These are phyloP conservation scores for Basipetospora chlamydospora DNA, from an alignment of 2,329 filamentous ascomycete species.

Conservation along the genomic window DNA sequence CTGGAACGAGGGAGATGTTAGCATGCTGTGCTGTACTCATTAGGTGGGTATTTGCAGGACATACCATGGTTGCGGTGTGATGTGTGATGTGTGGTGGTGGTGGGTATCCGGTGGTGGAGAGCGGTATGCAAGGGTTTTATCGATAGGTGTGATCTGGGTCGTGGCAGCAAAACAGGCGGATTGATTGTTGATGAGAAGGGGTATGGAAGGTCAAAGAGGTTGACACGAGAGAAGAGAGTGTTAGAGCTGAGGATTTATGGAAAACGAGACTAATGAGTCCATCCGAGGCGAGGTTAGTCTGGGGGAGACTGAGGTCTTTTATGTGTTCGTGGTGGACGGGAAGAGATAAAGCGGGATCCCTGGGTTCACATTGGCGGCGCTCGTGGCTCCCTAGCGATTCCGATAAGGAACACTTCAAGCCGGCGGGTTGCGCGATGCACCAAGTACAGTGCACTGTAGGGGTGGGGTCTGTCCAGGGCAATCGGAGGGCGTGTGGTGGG, in stretches of 20 bases:
- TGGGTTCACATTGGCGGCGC: too few relatives aligned
- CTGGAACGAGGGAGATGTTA: too few relatives aligned
- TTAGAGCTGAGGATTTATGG: slow-evolving; percentile 2
- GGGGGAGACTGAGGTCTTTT: slow-evolving; percentile 3
- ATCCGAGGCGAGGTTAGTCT: neutral
- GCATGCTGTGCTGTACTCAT: too few relatives aligned
- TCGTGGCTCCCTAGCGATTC: slow-evolving; percentile 5
- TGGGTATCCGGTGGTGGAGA: neutral
- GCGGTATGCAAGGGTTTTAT: neutral
- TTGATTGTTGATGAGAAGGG: neutral
- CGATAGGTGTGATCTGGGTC: neutral
- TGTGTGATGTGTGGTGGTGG: slow-evolving; percentile 5
- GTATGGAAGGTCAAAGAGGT: slow-evolving; percentile 1
- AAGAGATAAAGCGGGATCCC: slow-evolving; percentile 1
- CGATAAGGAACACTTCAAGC: slow-evolving; percentile 4
- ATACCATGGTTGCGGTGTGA: slow-evolving; percentile 7
- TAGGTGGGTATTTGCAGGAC: neutral
- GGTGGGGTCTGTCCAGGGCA: slow-evolving; percentile 2
- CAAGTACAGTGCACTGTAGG: slow-evolving; percentile 1
- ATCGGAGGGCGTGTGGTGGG: too few relatives aligned
- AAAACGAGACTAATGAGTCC: neutral
- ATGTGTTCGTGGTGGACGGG: slow-evolving; percentile 2
- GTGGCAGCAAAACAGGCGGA: neutral
- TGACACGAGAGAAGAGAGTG: neutral
- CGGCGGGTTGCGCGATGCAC: neutral